Evolutionary conservation across 345 rosid genomes (phyloP).

Genomic region (Geranium brycei): DNA sequence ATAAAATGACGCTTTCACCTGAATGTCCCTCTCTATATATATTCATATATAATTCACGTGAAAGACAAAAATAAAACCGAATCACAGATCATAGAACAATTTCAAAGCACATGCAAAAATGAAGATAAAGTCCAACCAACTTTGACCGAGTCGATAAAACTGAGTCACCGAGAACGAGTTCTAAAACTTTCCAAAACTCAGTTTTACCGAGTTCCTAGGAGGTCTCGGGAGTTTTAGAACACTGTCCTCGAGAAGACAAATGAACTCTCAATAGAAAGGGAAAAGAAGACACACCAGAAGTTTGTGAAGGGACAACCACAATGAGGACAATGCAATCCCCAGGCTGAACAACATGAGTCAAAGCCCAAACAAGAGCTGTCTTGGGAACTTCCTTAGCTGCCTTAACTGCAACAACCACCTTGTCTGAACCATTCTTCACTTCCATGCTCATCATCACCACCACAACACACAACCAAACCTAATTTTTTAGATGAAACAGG

Average conservation of each 20-base stretch:
- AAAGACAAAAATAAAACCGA: no score
- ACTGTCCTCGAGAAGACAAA: neutral
- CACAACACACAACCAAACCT: slow-evolving; percentile 1
- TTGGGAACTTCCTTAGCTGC: slow-evolving; percentile 83
- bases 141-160: no score
- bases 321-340: slow-evolving; percentile 78
- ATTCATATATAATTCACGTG: no score
- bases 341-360: slow-evolving; percentile 89
- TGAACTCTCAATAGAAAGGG: neutral
- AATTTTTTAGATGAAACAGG: no score
- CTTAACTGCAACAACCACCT: slow-evolving; percentile 71
- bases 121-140: no score
- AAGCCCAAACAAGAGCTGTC: slow-evolving; percentile 73
- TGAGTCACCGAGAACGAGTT: no score
- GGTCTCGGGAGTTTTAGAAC: neutral
- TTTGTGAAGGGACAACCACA: slow-evolving; percentile 69
- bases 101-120: no score
- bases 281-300: slow-evolving; percentile 34
- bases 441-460: slow-evolving; percentile 8
- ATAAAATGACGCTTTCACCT: no score
- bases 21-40: no score
- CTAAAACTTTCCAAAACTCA: no score
- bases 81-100: no score
- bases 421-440: slow-evolving; percentile 35
- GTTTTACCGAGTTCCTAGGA: no score